These are phyloP conservation scores for Starmera caribaea DNA, from an alignment of 805 yeast genomes.

Conservation along the genomic window DNA sequence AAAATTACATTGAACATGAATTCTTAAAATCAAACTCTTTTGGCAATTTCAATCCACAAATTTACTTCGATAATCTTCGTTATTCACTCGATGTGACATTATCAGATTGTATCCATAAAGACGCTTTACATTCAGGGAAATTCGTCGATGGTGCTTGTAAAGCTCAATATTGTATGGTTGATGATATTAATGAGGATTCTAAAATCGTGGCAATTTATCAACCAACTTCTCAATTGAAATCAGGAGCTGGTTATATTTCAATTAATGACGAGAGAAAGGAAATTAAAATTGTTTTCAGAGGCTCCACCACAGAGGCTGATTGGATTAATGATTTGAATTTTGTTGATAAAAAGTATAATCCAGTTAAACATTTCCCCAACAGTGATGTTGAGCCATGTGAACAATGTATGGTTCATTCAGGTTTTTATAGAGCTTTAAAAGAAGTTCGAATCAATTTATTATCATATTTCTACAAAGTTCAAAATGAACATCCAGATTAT, in stretches of 20 bases:
- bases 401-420: slow-evolving; percentile 53
- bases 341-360: too few relatives aligned
- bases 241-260: too few relatives aligned
- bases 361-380: too few relatives aligned
- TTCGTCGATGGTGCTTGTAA: slow-evolving; percentile 13
- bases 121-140: slow-evolving; percentile 5
- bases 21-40: too few relatives aligned
- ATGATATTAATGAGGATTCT: slow-evolving; percentile 3
- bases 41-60: too few relatives aligned
- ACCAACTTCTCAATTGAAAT: too few relatives aligned
- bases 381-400: slow-evolving; percentile 24
- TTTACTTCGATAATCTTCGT: too few relatives aligned
- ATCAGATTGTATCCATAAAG: slow-evolving; percentile 13
- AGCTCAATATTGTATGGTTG: slow-evolving; percentile 7
- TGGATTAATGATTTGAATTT: slow-evolving; percentile 29
- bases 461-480: slow-evolving; percentile 23
- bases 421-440: slow-evolving; percentile 42
- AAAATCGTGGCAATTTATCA: slow-evolving; percentile 2
- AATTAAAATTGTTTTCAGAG: slow-evolving; percentile 52
- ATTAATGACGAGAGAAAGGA: slow-evolving; percentile 11
- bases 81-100: slow-evolving; percentile 1
- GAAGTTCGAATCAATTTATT: slow-evolving; percentile 26
- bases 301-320: slow-evolving; percentile 54
- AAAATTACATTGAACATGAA: too few relatives aligned
- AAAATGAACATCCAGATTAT: slow-evolving; percentile 35